Base-by-base conservation (phyloP, 176 grass and related monocot species). In the Puccinellia tenuiflora region DNA sequence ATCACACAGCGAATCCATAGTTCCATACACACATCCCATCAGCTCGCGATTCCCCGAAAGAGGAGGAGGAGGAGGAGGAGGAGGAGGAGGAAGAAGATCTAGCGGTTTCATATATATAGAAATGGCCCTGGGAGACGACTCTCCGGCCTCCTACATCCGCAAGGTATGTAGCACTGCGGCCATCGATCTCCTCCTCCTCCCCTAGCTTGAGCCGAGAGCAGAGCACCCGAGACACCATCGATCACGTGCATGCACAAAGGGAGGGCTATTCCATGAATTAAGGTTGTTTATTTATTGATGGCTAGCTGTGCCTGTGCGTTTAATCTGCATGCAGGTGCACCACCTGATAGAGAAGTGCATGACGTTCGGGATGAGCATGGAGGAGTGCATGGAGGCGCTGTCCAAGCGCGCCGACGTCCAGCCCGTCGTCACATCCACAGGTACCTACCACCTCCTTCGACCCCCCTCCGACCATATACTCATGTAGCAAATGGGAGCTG, bases 311-410 rank as follows among this genome's bases (percentile, higher is more conserved):
- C 25, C n/a, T n/a, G n/a, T 12, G 14, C 30, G 26, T 6, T 20
- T 28, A n/a, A n/a, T n/a, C n/a, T n/a, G n/a, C n/a, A n/a, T 26
- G 61, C 59, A 97, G 94, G 91, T 97, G 37, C 94, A 97, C 67
- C 89, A 97, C 46, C 89, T 97, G 85, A 97, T 97, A 24, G 94
- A 97, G 82, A 90, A 46, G 34, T 97, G 94, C 76, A 86, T 97
- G 70, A 79, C 90, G 55, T 94, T 91, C 61, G 89, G 89, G 79
- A 94, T 97, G 94, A 94, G 79, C 91, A 92, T 97, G 91, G 94
- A 97, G 70, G 94, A 97, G 87, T 97, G 91, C 85, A 86, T 92
- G 84, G 91, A 92, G 55, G 79, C 85, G 64, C 87, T 97, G 45
- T 56, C 87, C 37, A 86, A 90, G 82, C 94, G 84, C 78, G 94